Conservation (phyloP, 106 monocot species). For the Dioscorea zingiberensis region DNA sequence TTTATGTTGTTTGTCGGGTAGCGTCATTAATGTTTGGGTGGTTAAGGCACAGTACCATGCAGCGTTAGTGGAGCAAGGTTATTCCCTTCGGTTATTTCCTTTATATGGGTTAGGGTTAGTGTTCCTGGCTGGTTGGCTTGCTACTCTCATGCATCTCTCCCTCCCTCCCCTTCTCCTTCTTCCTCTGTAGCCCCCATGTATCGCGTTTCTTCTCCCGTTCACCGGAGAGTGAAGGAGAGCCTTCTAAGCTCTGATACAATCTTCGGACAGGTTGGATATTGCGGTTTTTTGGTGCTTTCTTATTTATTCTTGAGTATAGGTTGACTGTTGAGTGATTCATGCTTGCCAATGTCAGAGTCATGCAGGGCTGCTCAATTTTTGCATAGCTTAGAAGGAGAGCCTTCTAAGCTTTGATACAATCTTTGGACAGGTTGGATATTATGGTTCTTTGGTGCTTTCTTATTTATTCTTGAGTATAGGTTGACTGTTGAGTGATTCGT, state of each 20-base stretch:
- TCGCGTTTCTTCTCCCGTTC: conserved; percentile 73
- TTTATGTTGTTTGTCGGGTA: conserved; percentile 1
- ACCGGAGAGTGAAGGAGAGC: conserved; percentile 79
- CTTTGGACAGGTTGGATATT: too few relatives aligned
- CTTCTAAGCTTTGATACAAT: too few relatives aligned
- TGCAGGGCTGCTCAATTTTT: conserved; percentile 71
- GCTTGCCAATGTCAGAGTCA: too few relatives aligned
- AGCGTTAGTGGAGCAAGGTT: background rate
- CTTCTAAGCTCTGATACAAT: conserved; percentile 91
- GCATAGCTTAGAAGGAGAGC: conserved; percentile 65
- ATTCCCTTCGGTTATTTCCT: conserved; percentile 11
- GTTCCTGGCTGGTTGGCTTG: too few relatives aligned
- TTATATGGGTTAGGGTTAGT: too few relatives aligned
- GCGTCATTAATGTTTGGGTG: background rate
- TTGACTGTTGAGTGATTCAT: too few relatives aligned
- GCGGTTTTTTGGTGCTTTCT: background rate
- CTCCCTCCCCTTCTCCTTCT: too few relatives aligned
- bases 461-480: background rate
- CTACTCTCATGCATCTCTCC: too few relatives aligned
- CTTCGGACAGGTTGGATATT: conserved; percentile 55
- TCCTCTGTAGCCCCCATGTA: too few relatives aligned
- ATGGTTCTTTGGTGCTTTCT: too few relatives aligned
- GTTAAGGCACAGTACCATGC: too few relatives aligned
- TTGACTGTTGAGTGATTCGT: too few relatives aligned
- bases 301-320: background rate